Percentiles rank a stretch among this genome's conserved stretches.
These are phyloP conservation scores for Rusavskia elegans DNA, from an alignment of 495 filamentous ascomycete genomes.

Conservation along the genomic window DNA sequence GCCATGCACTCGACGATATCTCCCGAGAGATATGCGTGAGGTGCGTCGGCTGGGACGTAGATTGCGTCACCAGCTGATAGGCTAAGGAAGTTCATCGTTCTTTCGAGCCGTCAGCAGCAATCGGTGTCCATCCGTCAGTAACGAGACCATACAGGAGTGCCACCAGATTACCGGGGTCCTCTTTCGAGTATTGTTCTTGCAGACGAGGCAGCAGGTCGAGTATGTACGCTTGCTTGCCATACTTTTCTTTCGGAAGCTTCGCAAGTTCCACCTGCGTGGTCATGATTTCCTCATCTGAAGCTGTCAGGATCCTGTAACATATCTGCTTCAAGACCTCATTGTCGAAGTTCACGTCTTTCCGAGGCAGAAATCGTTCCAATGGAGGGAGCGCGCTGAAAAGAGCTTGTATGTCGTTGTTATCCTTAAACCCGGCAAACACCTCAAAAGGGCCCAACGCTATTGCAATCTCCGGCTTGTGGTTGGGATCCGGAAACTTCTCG, in stretches of 20 bases:
- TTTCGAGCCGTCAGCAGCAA: neutral
- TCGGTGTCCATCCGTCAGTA: neutral
- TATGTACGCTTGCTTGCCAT: slow-evolving; percentile 41
- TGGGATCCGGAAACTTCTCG: slow-evolving; percentile 49
- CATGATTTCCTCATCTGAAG: slow-evolving; percentile 33
- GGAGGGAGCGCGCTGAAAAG: slow-evolving; percentile 40
- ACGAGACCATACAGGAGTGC: slow-evolving; percentile 2
- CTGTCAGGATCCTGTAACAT: slow-evolving; percentile 37
- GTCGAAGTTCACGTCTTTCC: slow-evolving; percentile 29
- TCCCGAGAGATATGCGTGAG: slow-evolving; percentile 63
- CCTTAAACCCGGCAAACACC: slow-evolving; percentile 64
- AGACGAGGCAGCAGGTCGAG: slow-evolving; percentile 47
- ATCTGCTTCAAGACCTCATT: slow-evolving; percentile 45
- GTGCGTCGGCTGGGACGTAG: slow-evolving; percentile 62
- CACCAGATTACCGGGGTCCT: slow-evolving; percentile 22
- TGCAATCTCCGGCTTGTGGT: slow-evolving; percentile 76
- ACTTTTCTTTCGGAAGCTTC: slow-evolving; percentile 27
- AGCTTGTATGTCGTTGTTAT: slow-evolving; percentile 38
- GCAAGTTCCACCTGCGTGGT: slow-evolving; percentile 33
- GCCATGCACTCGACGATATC: slow-evolving; percentile 83
- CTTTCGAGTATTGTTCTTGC: slow-evolving; percentile 42
- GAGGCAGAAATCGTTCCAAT: slow-evolving; percentile 35
- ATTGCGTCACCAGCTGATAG: slow-evolving; percentile 51
- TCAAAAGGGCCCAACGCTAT: slow-evolving; percentile 63
- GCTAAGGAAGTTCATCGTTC: slow-evolving; percentile 57